phyloP scores from a whole-genome alignment of 108 stramenopile species.

The Stephanodiscus minutulus region DNA sequence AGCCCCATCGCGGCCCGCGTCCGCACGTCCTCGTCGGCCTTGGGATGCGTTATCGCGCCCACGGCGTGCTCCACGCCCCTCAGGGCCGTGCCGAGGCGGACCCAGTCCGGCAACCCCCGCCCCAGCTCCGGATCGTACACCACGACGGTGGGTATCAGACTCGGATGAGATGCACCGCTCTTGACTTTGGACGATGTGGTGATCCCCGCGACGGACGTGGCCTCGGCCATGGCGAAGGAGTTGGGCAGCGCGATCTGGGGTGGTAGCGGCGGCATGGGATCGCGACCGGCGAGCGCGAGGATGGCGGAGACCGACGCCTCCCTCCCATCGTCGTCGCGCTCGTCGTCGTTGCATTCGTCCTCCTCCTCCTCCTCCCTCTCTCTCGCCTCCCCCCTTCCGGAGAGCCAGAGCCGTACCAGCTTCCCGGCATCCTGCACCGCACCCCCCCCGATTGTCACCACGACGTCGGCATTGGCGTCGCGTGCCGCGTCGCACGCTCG shows the following conservation, averaged over 20 bases:
- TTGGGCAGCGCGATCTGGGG: conserved; percentile 47
- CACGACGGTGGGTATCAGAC: conserved; percentile 27
- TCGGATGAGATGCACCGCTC: conserved; percentile 25
- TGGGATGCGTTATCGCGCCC: conserved; percentile 40
- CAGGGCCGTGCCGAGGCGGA: conserved; percentile 28
- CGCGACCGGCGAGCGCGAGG: conserved; percentile 9
- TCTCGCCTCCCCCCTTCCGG: conserved; percentile 1
- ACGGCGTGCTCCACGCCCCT: conserved; percentile 38
- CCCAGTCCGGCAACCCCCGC: conserved; percentile 43
- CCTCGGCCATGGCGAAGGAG: conserved; percentile 46
- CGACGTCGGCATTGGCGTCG: conserved; percentile 21
- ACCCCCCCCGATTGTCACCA: conserved; percentile 37
- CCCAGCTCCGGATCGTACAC: conserved; percentile 28
- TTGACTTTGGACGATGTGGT: conserved; percentile 29
- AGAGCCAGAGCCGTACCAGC: conserved; percentile 38
- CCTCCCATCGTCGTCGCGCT: neutral
- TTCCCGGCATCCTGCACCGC: conserved; percentile 47
- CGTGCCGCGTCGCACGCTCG: conserved; percentile 34
- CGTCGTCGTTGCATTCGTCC: neutral
- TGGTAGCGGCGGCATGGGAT: conserved; percentile 29
- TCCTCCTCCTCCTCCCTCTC: neutral
- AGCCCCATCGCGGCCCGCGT: conserved; percentile 19
- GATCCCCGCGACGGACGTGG: conserved; percentile 39
- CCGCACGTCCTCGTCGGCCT: conserved; percentile 26
- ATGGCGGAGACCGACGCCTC: conserved; percentile 24